Conservation (phyloP, 345 rosid genomes). For the Clausena lansium region DNA sequence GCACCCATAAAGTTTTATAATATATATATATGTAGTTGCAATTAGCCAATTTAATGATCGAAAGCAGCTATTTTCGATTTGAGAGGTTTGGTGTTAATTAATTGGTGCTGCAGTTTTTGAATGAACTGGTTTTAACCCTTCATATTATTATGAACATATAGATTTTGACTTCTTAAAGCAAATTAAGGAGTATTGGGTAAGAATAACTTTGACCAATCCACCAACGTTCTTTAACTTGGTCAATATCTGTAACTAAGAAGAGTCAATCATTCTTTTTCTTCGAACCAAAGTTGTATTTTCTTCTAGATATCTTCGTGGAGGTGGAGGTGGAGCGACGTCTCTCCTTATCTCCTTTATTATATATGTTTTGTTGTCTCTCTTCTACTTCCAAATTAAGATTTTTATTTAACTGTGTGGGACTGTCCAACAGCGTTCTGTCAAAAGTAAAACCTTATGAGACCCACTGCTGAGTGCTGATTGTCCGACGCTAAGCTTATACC, state of each 20-base stretch:
- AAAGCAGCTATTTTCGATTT: no score
- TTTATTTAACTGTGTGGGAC: no score
- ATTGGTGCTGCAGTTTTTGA: no score
- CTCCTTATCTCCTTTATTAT: not conserved
- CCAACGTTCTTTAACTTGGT: not conserved
- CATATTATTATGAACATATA: not conserved
- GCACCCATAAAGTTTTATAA: not conserved
- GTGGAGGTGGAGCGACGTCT: not conserved
- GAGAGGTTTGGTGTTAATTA: no score
- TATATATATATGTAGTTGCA: not conserved
- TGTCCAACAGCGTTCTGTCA: no score
- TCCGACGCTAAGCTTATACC: no score
- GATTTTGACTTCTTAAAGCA: constrained; percentile 8
- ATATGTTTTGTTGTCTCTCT: not conserved
- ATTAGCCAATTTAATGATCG: not conserved
- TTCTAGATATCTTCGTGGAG: not conserved
- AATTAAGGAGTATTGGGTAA: constrained; percentile 4
- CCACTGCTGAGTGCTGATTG: no score
- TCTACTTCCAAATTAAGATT: no score
- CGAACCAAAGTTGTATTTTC: not conserved
- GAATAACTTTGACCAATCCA: constrained; percentile 8
- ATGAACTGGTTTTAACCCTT: no score
- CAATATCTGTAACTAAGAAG: not conserved
- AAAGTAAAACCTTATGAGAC: no score
- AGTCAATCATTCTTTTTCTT: not conserved